Evolutionary conservation across 2,329 filamentous ascomycete species (phyloP), one percentile per base, ranked within the genome.

Genomic region (Pestalotiopsis fici): DNA sequence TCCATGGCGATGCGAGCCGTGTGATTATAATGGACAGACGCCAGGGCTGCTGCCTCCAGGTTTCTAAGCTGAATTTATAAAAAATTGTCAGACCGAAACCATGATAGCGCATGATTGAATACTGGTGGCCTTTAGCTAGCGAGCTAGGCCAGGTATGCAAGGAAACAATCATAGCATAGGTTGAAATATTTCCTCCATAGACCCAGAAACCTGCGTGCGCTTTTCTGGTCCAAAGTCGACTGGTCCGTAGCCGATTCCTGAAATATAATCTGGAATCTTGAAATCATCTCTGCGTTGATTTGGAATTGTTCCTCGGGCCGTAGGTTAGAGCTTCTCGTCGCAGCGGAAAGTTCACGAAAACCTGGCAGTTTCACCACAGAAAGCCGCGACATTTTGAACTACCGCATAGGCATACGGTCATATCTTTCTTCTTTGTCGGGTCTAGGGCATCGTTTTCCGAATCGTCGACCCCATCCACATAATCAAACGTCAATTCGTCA

Each of bases 401-500:
- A 1, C 89, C 87, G 72, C 93, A 95, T 7, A 89, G 75, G 73
- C 88, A 91, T 66, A 70, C 78, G 4, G 84, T 86, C 87, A 89
- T 90, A 67, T 87, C 83, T 68, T 82, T 80, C 61, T 81, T 81
- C 68, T 80, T 82, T 37, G 80, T 81, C 37, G 82, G 81, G 54
- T 88, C 83, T 2, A 85, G 82, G 1, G 85, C 83, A 66, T 87
- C 84, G 37, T 82, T 79, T 13, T 82, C 79, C 28, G 82, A 77
- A 23, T 82, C 82, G 9, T 87, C 86, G 27, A 88, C 84, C 9
- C 89, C 89, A 71, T 92, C 91, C 5, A 92, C 84, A 73, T 96
- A 96, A 73, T 95, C 92, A 75, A 96, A 95, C 0, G 91, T 94
- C 37, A 96, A 79, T 77, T 96, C 93, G 37, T 90, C 87, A 1